Evolutionary conservation across 805 yeast genomes (phyloP), one percentile per base, ranked within the genome.

Genomic region (Candida wancherniae): DNA sequence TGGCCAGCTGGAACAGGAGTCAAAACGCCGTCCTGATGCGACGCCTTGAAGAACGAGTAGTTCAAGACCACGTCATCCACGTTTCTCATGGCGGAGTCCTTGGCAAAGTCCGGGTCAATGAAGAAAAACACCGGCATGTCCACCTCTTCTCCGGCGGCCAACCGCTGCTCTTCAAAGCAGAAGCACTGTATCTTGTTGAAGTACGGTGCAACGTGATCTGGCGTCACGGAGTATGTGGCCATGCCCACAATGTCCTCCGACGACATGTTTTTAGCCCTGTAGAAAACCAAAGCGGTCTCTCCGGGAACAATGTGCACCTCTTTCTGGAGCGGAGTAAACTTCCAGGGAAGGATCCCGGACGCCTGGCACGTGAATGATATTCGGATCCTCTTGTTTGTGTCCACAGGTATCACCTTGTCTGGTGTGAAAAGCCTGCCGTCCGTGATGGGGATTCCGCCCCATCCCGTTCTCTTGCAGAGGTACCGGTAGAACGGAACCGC

Each of bases 61-160:
- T 90, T 94, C 49, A 92, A 71, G 8, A 87, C 85, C 26, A 90
- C 75, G 56, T 88, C 95, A 46, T 86, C 88, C 23, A 88, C 79
- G 49, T 85, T 83, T 57, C 88, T 76, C 94, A 92, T 85, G 19
- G 77, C 70, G 4, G 98, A 97, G 53, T 88, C 97, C 37, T 79
- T 77, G 26, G 92, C 92, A 58, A 83, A 90, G 45, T 88, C 97
- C 0, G 97, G 97, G 54, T 88, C 97, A 26, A 88, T 84, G 58
- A 88, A 88, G 72, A 88, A 92, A 63, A 92, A 92, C 6, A 92
- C 85, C 0, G 98, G 98, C 98, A 92, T 92, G 54, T 92, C 98
- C 11, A 92, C 94, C 54, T 92, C 97, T 60, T 92, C 98, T 6
- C 97, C 97, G 3, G 97, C 95, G 33, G 78, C 72, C 42, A 92